Base-by-base conservation (phyloP, 2,329 filamentous ascomycete genomes). In the Byssochlamys sp. region DNA sequence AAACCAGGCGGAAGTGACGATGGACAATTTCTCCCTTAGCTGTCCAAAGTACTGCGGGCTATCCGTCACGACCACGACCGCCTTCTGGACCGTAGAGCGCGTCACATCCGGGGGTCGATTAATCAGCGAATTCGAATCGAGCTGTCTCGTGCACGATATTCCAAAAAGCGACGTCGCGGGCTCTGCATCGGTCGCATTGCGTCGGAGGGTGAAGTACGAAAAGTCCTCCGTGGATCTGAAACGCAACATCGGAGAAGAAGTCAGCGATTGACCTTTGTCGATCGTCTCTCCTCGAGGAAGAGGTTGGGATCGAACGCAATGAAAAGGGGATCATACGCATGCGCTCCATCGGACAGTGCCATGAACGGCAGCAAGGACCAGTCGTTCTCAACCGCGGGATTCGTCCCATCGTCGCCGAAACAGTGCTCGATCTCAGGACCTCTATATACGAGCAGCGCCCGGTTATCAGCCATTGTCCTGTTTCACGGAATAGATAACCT, bases 61-160 rank as follows among this genome's bases (percentile, higher is more conserved):
- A 73, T 96, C 90, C 56, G 90, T 91, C 65, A 99, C 90, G 57
- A 96, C 91, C 52, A 99, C 92, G 2, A 99, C 91, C 12, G 92
- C 94, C 78, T 99, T 99, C 72, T 99, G 94, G 49, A 99, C 94
- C 1, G 94, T 96, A 59, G 90, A 96, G 60, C 94, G 83, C n/a
- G 94, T 99, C 55, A 99, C 94, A 58, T 97, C 92, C 54, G 88
- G 79, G 0, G 91, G 88, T 28, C 90, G 84, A 69, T 89, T 85
- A 63, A 90, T 81, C 61, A 99, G 80, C 66, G 86, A 80, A 12
- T 84, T 84, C 14, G 91, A 83, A 68, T 95, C 89, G 67, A 99
- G 82, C 76, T 97, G 94, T 59, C 92, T 84, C 14, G 92, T 96
- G 73, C 94, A 99, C 19, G 91, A 89, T 69, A 99, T 96, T 61